Evolutionary conservation across 2,329 filamentous ascomycete species (phyloP), one percentile per base, ranked within the genome.

Genomic region (Cadophora sp.): DNA sequence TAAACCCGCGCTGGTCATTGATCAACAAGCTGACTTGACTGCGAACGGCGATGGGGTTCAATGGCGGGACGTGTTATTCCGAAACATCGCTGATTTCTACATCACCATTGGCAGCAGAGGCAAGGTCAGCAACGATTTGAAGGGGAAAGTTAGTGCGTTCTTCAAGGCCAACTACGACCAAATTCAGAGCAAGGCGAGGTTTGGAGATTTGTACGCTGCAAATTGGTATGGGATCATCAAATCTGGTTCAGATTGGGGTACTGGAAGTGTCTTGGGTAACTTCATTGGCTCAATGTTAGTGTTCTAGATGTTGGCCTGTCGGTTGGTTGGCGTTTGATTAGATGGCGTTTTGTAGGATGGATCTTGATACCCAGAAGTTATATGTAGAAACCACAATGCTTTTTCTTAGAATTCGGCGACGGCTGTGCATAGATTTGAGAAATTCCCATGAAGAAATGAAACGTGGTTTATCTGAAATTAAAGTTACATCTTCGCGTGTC

Each of bases 151-250:
- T 7, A 18, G 33, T 24, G 50, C 62, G 18, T 68, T 65, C 33
- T 68, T 60, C 47, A 60, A 65, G 62, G 62, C 62, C 2, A 68
- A 68, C 45, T 65, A 65, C 51, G 62, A 68, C 48, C 66, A 65
- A 20, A 65, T 68, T n/a, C 66, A 68, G n/a, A 60, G n/a, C 13
- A 50, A 65, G n/a, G 66, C 66, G n/a, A 58, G 30, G 41, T 64
- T 64, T 16, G 62, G 56, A 9, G 33, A 66, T 22, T 24, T 66
- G 59, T 68, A 68, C 39, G 39, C 66, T 3, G 66, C 66, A 2
- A 64, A 68, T 20, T 68, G 66, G 66, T 68, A 56, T 39, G 66
- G 66, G 2, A 39, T 48, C 24, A 30, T 68, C 4, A 59, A 43
- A 7, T 9, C 11, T 22, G 66, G 66, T 2, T 61, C 55, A 24